Base-by-base conservation (phyloP, 352 stramenopile species). In the Aphanomyces invadans region DNA sequence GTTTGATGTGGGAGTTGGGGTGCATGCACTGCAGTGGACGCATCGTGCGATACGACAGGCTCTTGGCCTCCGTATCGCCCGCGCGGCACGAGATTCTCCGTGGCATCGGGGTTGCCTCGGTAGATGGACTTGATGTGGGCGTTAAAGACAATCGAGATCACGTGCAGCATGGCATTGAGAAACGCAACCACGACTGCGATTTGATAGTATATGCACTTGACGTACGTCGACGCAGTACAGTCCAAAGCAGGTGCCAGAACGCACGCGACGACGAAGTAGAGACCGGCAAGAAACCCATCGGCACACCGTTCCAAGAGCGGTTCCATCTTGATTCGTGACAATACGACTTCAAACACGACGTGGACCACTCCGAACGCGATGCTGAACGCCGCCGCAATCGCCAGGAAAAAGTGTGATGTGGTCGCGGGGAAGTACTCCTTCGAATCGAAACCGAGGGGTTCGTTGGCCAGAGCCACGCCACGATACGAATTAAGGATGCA, bases 51-150 rank as follows among this genome's bases (percentile, higher is more conserved):
- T n/a, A n/a, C 23, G 49, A 32, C 12, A n/a, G 5, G 12, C n/a
- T 29, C 25, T 29, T 7, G 21, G 19, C 49, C 17, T 23, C 60
- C 60, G 32, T 59, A 67, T 4, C 48, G 45, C 5, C 60, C 60
- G 4, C 60, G 60, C n/a, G 60, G 60, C 11, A 67, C 60, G 19
- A 67, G 26, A 23, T 67, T 67, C 49, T 67, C 60, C 9, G 33
- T 56, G 15, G 38, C 25, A 28, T 67, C 60, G 15, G 60, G 60
- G 38, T 67, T 49, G 5, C 19, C 32, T 2, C 38, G 60, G 11
- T 15, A 5, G 25, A 67, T 15, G n/a, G 29, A 57, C 42, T 67
- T 67, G 28, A 33, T 36, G n/a, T 57, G 19, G n/a, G 38, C 19
- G 32, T 46, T 67, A 12, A 67, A 51, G 23, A 11, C 49, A 15